Evolutionary conservation across 495 filamentous ascomycete species (phyloP).

Genomic region (Xylaria intraflava): DNA sequence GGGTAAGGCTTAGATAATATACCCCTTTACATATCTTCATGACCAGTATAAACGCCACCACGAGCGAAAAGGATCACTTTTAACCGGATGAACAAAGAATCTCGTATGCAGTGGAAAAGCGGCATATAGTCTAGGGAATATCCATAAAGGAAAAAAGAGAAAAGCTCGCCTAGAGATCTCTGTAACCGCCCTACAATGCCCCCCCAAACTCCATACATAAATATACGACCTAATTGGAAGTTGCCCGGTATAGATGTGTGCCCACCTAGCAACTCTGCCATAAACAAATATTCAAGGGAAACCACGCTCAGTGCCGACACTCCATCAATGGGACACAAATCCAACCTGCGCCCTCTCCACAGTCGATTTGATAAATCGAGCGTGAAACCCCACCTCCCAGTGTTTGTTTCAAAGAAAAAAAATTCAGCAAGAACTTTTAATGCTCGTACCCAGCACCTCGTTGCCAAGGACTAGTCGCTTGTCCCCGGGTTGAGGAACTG

Average conservation of each 20-base stretch:
- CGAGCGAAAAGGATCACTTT: too few species aligned
- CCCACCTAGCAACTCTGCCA: not conserved
- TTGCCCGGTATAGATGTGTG: not conserved
- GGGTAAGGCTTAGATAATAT: too few species aligned
- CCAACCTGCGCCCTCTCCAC: not conserved
- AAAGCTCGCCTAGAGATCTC: not conserved
- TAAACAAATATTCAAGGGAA: not conserved
- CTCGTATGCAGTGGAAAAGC: not conserved
- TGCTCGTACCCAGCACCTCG: constrained; percentile 49
- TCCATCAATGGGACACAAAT: not conserved
- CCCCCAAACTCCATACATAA: constrained; percentile 7
- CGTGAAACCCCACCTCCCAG: not conserved
- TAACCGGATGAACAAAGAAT: too few species aligned
- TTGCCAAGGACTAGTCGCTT: constrained; percentile 42
- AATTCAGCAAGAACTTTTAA: not conserved
- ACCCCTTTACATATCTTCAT: too few species aligned
- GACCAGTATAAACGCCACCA: too few species aligned
- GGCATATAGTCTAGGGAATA: not conserved
- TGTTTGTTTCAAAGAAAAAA: not conserved
- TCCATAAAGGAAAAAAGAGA: not conserved
- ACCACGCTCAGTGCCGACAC: not conserved
- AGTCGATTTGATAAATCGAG: not conserved
- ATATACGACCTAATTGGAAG: not conserved
- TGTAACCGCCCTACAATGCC: constrained; percentile 1
- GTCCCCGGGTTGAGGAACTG: constrained; percentile 6